Evolutionary conservation across 148 eudicot species (phyloP), one percentile per base, ranked within the genome.

Genomic region (Silene latifolia): DNA sequence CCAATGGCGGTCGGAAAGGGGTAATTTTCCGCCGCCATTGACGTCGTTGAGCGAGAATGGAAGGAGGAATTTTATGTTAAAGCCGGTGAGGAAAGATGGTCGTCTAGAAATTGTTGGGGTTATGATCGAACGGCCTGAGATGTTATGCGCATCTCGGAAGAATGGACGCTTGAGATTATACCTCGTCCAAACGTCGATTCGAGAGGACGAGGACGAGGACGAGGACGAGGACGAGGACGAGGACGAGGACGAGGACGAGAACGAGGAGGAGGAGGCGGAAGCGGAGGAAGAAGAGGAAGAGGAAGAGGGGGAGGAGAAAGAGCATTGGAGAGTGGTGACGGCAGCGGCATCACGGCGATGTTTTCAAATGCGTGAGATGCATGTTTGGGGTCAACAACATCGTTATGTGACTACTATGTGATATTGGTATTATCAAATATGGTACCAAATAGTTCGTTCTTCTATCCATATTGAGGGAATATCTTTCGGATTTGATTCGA

Each of bases 1-100:
- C 20, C 60, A 48, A 14, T 48, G 25, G 21, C 23, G 75, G 57
- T 24, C 42, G 3, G 24, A 56, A 71, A 61, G 20, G 70, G 67
- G 21, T 71, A 74, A 63, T 7, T 88, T 88, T 72, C 96, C 96
- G 3, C 92, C 92, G 23, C 92, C 88, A 32, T 78, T 90, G 61
- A 80, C 96, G 71, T 82, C 87, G 14, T 35, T 90, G 29, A 76
- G 74, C 29, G 71, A 54, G 15, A 64, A 82, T 18, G 90, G 96
- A 0, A 58, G 82, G 69, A 83, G 85, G 19, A 77, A 29, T 75
- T 87, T 88, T 42, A 71, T 58, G 77, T 72, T 90, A 44, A 76
- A 74, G 17, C 71, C 86, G 29, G 73, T 83, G 54, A 85, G 96
- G 74, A 77, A 53, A 13, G 80, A 90, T 7, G 96, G 92, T 0